A percentile compares a stretch with the other conserved stretches of the same genome.
Conservation (phyloP, 257 asterid genomes). For the Fraxinus cuspidata region DNA sequence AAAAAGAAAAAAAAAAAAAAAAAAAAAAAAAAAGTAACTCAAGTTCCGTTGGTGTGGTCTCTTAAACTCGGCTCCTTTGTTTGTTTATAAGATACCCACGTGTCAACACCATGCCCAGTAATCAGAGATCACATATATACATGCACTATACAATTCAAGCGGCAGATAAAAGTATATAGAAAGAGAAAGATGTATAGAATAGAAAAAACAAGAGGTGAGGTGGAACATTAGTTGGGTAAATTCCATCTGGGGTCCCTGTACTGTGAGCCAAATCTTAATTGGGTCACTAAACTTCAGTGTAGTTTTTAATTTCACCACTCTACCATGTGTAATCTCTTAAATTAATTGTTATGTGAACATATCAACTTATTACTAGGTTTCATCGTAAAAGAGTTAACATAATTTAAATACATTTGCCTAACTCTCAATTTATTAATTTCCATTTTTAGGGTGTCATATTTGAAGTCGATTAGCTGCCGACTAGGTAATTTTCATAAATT, state of each 20-base stretch:
- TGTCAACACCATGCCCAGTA: neutral
- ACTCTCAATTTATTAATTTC: no score
- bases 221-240: neutral
- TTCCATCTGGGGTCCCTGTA: neutral
- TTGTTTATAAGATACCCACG: neutral
- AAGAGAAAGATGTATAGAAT: neutral
- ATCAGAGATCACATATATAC: neutral
- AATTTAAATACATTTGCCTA: no score
- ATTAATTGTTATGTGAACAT: no score
- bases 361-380: no score
- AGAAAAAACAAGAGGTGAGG: neutral
- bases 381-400: no score
- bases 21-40: no score
- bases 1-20: no score
- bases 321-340: no score
- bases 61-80: neutral
- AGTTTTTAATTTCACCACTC: neutral
- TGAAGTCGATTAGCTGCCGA: no score
- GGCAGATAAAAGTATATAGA: neutral
- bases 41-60: neutral
- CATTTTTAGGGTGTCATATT: no score
- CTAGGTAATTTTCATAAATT: no score
- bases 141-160: neutral
- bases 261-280: neutral
- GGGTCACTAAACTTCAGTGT: neutral